A percentile compares a stretch with the other conserved stretches of the same genome.
Evolutionary conservation across 768 basidiomycete genomes (phyloP).

Genomic region (Boletus reticuloceps): DNA sequence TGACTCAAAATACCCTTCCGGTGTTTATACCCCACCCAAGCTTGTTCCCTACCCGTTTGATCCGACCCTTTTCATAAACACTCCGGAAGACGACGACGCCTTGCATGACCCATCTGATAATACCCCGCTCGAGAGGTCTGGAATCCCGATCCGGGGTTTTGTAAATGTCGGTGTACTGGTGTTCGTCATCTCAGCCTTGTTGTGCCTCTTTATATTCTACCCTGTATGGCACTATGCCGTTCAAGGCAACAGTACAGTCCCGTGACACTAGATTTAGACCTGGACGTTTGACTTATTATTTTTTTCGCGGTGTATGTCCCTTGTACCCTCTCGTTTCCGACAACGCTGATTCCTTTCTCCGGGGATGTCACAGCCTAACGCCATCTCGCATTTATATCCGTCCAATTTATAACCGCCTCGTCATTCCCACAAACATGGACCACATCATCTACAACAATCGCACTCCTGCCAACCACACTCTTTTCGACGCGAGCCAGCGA

Average conservation of each 20-base stretch:
- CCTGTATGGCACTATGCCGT: conserved; percentile 52
- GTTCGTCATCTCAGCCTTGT: conserved; percentile 55
- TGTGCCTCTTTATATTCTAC: conserved; percentile 79
- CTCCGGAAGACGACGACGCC: conserved; percentile 69
- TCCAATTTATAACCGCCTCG: neutral
- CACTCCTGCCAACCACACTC: neutral
- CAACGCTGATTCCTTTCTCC: neutral
- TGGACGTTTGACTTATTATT: neutral
- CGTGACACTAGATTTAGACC: conserved; percentile 2
- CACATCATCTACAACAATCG: neutral
- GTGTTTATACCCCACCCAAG: conserved; percentile 27
- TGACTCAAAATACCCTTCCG: conserved; percentile 66
- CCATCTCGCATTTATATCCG: conserved; percentile 6
- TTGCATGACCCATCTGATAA: conserved; percentile 60
- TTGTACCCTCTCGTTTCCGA: neutral
- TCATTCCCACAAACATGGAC: neutral
- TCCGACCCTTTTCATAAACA: conserved; percentile 55
- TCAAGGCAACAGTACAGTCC: neutral
- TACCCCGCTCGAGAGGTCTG: conserved; percentile 23
- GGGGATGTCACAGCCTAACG: neutral
- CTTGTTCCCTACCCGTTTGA: conserved; percentile 73
- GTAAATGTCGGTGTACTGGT: conserved; percentile 70
- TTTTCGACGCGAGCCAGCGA: neutral
- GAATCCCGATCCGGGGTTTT: conserved; percentile 46
- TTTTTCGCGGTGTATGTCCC: conserved; percentile 8